A percentile compares a stretch with the other conserved stretches of the same genome.
These are phyloP conservation scores for Podaxis sp. DNA, from an alignment of 768 basidiomycete genomes.

Conservation along the genomic window DNA sequence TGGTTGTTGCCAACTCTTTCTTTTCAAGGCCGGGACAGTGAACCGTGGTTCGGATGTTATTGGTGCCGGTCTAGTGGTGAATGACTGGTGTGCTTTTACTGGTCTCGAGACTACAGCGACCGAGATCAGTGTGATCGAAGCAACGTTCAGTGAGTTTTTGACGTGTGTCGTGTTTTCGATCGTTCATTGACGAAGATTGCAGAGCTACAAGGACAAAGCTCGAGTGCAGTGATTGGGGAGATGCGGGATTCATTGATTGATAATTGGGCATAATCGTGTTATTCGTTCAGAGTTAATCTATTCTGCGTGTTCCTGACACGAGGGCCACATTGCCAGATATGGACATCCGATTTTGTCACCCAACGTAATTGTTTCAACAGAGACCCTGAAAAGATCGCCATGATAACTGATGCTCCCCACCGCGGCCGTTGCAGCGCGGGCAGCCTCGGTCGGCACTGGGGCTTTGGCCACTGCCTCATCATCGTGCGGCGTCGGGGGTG, in stretches of 20 bases:
- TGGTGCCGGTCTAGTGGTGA: constrained; percentile 96
- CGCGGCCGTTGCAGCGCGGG: not conserved
- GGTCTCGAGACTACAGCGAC: constrained; percentile 99
- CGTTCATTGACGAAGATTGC: constrained; percentile 9
- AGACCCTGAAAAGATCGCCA: too few relatives aligned
- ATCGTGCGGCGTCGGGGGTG: too few relatives aligned
- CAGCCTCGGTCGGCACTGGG: not conserved
- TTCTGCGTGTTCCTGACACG: too few relatives aligned
- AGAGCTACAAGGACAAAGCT: constrained; percentile 87
- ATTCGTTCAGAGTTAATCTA: not conserved
- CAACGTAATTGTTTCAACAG: too few relatives aligned
- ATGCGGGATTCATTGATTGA: constrained; percentile 91
- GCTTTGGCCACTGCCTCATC: not conserved
- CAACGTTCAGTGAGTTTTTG: constrained; percentile 82
- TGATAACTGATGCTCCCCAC: not conserved
- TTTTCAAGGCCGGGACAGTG: constrained; percentile 86
- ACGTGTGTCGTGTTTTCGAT: not conserved
- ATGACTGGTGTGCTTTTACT: constrained; percentile 99
- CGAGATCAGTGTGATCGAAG: constrained; percentile 97
- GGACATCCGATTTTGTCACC: not conserved
- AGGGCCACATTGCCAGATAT: not conserved
- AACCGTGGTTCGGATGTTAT: constrained; percentile 98
- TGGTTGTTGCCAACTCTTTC: constrained; percentile 6
- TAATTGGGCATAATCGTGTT: constrained; percentile 73
- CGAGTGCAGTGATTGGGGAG: constrained; percentile 81